phyloP scores from a whole-genome alignment of 306 rosid species.

The Ochetophila trinervis region DNA sequence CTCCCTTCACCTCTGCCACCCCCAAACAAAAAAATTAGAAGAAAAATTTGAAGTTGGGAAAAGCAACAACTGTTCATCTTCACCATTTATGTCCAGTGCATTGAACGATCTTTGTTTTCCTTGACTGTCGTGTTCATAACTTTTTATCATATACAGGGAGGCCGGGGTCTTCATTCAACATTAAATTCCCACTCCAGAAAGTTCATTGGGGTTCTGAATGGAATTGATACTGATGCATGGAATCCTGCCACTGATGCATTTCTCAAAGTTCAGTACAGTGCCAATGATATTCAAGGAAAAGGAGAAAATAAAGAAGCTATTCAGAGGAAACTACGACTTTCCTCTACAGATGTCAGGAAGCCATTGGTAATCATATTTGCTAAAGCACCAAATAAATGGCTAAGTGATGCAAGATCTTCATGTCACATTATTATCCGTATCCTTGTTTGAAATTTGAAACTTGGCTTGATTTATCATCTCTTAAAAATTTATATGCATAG shows the following conservation, averaged over 20 bases:
- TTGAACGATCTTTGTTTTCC: background rate
- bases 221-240: slow-evolving; percentile 92
- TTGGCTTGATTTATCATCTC: background rate
- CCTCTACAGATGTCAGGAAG: slow-evolving; percentile 55
- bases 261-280: slow-evolving; percentile 76
- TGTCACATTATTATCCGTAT: background rate
- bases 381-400: slow-evolving; percentile 9
- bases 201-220: slow-evolving; percentile 86
- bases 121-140: slow-evolving; percentile 14
- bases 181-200: slow-evolving; percentile 74
- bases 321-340: slow-evolving; percentile 69
- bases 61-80: background rate
- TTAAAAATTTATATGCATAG: background rate
- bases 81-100: background rate
- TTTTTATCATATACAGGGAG: slow-evolving; percentile 61
- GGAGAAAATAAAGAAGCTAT: slow-evolving; percentile 79
- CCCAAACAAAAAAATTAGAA: too few species aligned
- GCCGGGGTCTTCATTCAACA: slow-evolving; percentile 83
- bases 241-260: slow-evolving; percentile 73
- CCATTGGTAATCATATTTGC: slow-evolving; percentile 73
- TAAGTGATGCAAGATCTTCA: slow-evolving; percentile 18
- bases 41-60: background rate
- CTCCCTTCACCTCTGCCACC: too few species aligned
- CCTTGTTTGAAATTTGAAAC: background rate
- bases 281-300: slow-evolving; percentile 81